Percentiles rank a stretch among this genome's conserved stretches.
phyloP scores from a whole-genome alignment of 2,329 filamentous ascomycete species.

The Aspergillus melleus region DNA sequence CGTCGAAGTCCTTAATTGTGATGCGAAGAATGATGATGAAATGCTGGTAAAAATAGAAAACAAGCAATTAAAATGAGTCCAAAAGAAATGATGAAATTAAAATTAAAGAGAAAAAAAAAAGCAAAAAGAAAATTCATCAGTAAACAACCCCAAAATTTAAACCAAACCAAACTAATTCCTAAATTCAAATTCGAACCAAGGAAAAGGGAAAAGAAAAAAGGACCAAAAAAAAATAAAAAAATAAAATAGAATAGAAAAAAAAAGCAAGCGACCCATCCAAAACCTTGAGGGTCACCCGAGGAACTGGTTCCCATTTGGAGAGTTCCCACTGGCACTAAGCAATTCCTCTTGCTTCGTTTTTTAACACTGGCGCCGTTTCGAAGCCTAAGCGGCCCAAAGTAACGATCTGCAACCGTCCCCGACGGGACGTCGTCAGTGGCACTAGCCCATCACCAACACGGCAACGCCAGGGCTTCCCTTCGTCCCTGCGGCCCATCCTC shows the following conservation, averaged over 20 bases:
- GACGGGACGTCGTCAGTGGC: constrained; percentile 45
- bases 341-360: constrained; percentile 11
- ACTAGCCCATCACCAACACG: constrained; percentile 29
- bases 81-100: constrained; percentile 5
- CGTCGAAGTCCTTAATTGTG: not conserved
- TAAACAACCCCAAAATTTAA: constrained; percentile 2
- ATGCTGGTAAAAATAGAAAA: constrained; percentile 14
- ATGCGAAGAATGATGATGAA: not conserved
- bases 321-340: constrained; percentile 15
- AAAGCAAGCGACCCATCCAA: constrained; percentile 17
- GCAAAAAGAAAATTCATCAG: constrained; percentile 1
- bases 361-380: constrained; percentile 28
- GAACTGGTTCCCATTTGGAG: constrained; percentile 35
- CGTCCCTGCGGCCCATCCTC: constrained; percentile 29
- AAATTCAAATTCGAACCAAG: constrained; percentile 5
- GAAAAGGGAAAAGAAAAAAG: constrained; percentile 4
- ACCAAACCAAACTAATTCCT: constrained; percentile 9
- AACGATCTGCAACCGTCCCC: constrained; percentile 42
- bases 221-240: not conserved
- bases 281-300: constrained; percentile 30
- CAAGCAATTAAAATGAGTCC: constrained; percentile 10
- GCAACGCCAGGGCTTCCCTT: constrained; percentile 28
- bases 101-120: constrained; percentile 1
- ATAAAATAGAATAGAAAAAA: constrained; percentile 9
- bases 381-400: constrained; percentile 28